Base-by-base conservation (phyloP, 441 rosid species). In the Erysimum cheiri region DNA sequence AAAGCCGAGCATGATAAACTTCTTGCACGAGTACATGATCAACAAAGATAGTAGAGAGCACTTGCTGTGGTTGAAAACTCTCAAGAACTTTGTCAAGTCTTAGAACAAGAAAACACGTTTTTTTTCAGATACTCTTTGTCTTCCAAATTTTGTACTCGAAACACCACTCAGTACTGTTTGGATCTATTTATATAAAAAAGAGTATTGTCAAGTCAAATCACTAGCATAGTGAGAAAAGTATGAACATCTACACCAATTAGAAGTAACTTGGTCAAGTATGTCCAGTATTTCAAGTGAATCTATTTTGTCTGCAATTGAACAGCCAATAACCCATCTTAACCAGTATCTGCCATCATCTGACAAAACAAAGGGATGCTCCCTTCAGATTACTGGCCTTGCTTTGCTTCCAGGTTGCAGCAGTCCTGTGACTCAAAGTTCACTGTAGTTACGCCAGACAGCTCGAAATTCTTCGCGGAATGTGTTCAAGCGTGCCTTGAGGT, bases 391-490 rank as follows among this genome's bases (percentile, higher is more conserved):
- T 24, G 15, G 47, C 63, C 47, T 26, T 11, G 48, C 5, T 53
- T 52, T 53, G 73, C 57, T 64, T 35, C 69, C 15, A 22, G 28
- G 47, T 67, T 58, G 59, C 47, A 14, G 36, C 33, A 9, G 19
- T 1, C 71, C 17, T 17, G 56, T 41, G 43, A 69, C 85, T 89
- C 67, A 95, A 73, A 95, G 86, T 60, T 92, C 99, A 37, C 97
- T 92, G 77, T 90, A 90, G 80, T 92, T 95, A 73, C 96, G 99
- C 99, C 99, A 95, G 69, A 92, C 99, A 53, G 97, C 88, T 70
- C 98, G 93, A 64, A 95, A 95, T 74, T 95, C 99, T 81, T 95
- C 99, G 0, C 97, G 89, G 78, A 95, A 95, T 67, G 98, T 95
- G 78, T 92, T 92, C 69, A 95, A 77, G 40, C 99, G 96, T 61